Conservation (phyloP, 2,329 filamentous ascomycete species). For the Moelleriella libera region DNA sequence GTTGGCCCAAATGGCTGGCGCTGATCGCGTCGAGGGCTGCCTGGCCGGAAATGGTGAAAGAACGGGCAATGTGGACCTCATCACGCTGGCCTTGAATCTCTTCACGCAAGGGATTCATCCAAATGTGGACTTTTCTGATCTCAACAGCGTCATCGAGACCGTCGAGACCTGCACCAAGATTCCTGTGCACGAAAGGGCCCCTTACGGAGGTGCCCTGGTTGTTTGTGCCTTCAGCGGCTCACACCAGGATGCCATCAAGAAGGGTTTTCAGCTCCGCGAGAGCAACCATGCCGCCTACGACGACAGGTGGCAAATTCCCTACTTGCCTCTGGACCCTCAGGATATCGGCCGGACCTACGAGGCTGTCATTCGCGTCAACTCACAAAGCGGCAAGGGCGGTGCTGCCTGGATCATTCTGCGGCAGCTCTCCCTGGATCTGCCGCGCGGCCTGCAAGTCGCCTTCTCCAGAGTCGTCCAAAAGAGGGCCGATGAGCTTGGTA, state of each 20-base stretch:
- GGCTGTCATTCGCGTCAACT: conserved; percentile 95
- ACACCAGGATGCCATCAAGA: conserved; percentile 94
- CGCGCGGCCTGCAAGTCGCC: conserved; percentile 79
- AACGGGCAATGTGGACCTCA: conserved; percentile 89
- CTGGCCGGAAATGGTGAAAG: conserved; percentile 81
- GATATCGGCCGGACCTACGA: conserved; percentile 97
- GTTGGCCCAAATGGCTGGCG: conserved; percentile 90
- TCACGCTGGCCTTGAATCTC: conserved; percentile 82
- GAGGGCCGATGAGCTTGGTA: conserved; percentile 63
- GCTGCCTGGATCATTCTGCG: conserved; percentile 88
- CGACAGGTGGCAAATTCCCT: conserved; percentile 71
- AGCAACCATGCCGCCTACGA: conserved; percentile 42
- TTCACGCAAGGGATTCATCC: conserved; percentile 87
- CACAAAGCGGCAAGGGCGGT: conserved; percentile 87
- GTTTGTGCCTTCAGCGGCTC: conserved; percentile 83
- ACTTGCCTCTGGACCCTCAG: conserved; percentile 81
- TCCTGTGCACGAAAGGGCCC: conserved; percentile 75
- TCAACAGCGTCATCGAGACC: conserved; percentile 71
- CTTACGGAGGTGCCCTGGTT: conserved; percentile 85
- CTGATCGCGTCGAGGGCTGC: conserved; percentile 85
- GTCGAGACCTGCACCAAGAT: conserved; percentile 94
- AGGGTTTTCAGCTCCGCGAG: conserved; percentile 65
- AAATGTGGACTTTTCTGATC: conserved; percentile 80
- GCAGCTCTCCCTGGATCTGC: conserved; percentile 80
- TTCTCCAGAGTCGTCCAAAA: conserved; percentile 81